Base-by-base conservation (phyloP, 2,329 filamentous ascomycete species). In the Cladosporium sp. region DNA sequence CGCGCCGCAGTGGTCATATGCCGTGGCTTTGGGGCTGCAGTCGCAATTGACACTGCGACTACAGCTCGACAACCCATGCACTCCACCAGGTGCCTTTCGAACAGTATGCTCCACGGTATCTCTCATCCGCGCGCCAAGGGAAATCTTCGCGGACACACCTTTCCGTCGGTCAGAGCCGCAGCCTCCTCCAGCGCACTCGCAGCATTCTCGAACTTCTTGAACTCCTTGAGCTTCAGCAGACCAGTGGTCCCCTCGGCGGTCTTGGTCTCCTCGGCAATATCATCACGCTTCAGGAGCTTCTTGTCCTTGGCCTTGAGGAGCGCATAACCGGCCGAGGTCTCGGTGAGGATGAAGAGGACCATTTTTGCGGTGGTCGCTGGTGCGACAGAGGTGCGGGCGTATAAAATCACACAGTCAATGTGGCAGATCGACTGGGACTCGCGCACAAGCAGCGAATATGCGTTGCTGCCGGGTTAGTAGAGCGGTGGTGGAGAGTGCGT, bases 231-330 rank as follows among this genome's bases (percentile, higher is more conserved):
- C 76, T 95, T 96, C 65, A 98, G 76, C 86, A 95, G 82, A 65
- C 87, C 86, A 64, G 89, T 88, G 59, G 95, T 82, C 65, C 87
- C 87, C 72, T 96, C 90, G 34, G 89, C 84, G 55, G 86, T 86
- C 60, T 84, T 81, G 57, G 90, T 79, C 70, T 93, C 84, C 58
- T 83, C 79, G 50, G 82, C 80, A 58, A 95, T 74, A 67, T 91
- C 84, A 74, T 92, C 86, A 67, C 87, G 85, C 74, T 95, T 93
- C 61, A 98, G 79, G 55, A 97, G 82, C 79, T 97, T 97, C 83
- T 96, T 97, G 81, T 97, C 92, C 72, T 91, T 89, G 65, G 92
- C 87, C 81, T 98, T 97, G 78, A 98, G 90, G 72, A 98, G 83
- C 73, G 91, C 93, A 78, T 97, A 97, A 72, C 93, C 95, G 64